Evolutionary conservation across 331 rosid species (phyloP).

Genomic region (Rhamnella rubrinervis): DNA sequence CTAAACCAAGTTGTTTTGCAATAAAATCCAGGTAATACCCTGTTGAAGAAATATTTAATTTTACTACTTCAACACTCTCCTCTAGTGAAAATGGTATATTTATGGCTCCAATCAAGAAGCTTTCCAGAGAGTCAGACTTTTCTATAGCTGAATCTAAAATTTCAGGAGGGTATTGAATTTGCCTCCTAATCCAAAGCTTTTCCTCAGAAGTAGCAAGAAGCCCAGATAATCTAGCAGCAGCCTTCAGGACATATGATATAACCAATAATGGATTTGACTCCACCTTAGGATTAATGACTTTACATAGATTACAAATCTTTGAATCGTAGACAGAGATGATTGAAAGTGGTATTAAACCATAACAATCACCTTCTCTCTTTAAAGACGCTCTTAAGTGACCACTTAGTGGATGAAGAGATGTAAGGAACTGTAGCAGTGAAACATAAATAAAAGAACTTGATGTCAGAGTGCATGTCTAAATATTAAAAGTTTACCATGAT

Average conservation of each 20-base stretch:
- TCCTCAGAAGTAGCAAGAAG: conserved; percentile 46
- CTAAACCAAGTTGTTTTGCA: conserved; percentile 75
- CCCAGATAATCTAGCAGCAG: conserved; percentile 52
- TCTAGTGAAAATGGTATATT: conserved; percentile 60
- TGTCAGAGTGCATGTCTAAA: neutral
- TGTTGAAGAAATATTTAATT: conserved; percentile 52
- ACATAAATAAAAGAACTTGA: conserved; percentile 20
- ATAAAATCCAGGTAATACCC: conserved; percentile 78
- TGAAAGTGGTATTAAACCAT: conserved; percentile 64
- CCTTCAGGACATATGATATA: conserved; percentile 50
- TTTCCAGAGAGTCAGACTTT: conserved; percentile 35
- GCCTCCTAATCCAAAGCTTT: conserved; percentile 63
- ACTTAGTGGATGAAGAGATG: conserved; percentile 68
- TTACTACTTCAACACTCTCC: conserved; percentile 51
- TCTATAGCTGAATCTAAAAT: conserved; percentile 35
- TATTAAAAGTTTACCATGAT: no score
- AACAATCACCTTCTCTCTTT: conserved; percentile 63
- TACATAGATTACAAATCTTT: conserved; percentile 54
- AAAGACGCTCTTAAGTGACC: conserved; percentile 80
- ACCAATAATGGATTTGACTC: conserved; percentile 65
- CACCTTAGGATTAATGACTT: conserved; percentile 67
- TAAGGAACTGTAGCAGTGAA: conserved; percentile 56
- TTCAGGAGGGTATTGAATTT: conserved; percentile 58
- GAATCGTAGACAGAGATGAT: conserved; percentile 58
- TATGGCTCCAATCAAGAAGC: conserved; percentile 47